Percentiles rank a stretch among this genome's conserved stretches.
These are phyloP conservation scores for Penicillium roqueforti DNA, from an alignment of 495 filamentous ascomycete genomes.

Conservation along the genomic window DNA sequence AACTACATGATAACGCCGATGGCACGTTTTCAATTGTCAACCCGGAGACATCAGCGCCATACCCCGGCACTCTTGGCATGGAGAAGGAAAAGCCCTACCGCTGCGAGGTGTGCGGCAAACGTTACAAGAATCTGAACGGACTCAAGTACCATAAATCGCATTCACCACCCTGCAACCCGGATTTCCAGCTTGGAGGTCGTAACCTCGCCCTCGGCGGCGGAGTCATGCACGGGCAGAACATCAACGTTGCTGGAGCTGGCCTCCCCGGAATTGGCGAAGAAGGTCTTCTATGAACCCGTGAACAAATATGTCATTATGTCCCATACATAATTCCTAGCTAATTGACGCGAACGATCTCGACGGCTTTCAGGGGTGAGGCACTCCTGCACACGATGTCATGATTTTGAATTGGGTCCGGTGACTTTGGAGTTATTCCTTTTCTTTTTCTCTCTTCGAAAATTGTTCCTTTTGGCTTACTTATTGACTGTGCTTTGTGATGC, in stretches of 20 bases:
- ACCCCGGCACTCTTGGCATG: conserved; percentile 96
- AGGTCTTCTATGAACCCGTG: conserved; percentile 37
- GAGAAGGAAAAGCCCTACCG: conserved; percentile 99
- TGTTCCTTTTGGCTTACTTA: not conserved
- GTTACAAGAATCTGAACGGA: conserved; percentile 98
- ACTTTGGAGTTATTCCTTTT: conserved; percentile 23
- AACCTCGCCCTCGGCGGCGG: conserved; percentile 42
- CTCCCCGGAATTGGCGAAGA: conserved; percentile 51
- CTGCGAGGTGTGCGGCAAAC: conserved; percentile 93
- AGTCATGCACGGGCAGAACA: conserved; percentile 50
- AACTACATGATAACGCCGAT: conserved; percentile 90
- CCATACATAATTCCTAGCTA: conserved; percentile 24
- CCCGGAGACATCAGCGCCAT: conserved; percentile 87
- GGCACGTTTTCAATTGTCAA: conserved; percentile 98
- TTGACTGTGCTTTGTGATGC: not conserved
- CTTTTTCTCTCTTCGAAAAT: conserved; percentile 3
- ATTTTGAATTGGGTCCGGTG: conserved; percentile 21
- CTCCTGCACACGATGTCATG: conserved; percentile 24
- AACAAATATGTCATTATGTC: conserved; percentile 15
- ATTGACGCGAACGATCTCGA: conserved; percentile 23
- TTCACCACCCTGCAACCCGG: conserved; percentile 65
- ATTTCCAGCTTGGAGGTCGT: conserved; percentile 45
- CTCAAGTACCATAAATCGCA: conserved; percentile 90
- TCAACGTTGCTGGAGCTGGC: conserved; percentile 49
- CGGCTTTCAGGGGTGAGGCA: conserved; percentile 11